A percentile compares a stretch with the other conserved stretches of the same genome.
Conservation (phyloP, 2,329 filamentous ascomycete species). For the Diaporthe australafricana region DNA sequence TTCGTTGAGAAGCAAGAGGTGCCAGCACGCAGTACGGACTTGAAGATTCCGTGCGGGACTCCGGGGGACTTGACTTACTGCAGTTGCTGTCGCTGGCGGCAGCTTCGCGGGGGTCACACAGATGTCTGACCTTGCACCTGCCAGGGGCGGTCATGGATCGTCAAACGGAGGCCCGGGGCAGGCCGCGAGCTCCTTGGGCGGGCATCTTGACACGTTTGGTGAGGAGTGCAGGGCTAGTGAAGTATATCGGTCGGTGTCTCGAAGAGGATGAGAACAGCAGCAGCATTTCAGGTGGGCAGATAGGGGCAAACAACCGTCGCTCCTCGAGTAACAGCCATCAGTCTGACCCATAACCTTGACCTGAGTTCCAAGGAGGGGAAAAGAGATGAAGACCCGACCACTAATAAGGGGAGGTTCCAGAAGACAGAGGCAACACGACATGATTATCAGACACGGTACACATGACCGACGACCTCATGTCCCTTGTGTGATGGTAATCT, state of each 20-base stretch:
- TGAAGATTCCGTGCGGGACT: conserved; percentile 13
- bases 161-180: background rate
- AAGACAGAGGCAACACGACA: background rate
- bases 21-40: conserved; percentile 1
- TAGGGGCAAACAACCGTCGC: background rate
- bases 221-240: background rate
- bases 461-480: background rate
- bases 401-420: background rate
- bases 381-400: background rate
- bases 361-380: background rate
- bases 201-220: background rate
- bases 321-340: background rate
- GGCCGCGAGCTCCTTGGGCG: background rate
- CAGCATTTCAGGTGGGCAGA: background rate
- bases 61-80: background rate
- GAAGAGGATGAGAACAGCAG: conserved; percentile 1
- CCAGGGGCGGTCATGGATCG: conserved; percentile 23
- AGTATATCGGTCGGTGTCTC: conserved; percentile 11
- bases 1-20: background rate
- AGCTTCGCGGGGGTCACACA: conserved; percentile 15
- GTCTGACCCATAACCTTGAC: background rate
- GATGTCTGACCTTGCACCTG: conserved; percentile 26
- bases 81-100: background rate
- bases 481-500: background rate
- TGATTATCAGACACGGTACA: background rate